phyloP scores from a whole-genome alignment of 2,329 filamentous ascomycete species.

The Hymenoscyphus salicellus region DNA sequence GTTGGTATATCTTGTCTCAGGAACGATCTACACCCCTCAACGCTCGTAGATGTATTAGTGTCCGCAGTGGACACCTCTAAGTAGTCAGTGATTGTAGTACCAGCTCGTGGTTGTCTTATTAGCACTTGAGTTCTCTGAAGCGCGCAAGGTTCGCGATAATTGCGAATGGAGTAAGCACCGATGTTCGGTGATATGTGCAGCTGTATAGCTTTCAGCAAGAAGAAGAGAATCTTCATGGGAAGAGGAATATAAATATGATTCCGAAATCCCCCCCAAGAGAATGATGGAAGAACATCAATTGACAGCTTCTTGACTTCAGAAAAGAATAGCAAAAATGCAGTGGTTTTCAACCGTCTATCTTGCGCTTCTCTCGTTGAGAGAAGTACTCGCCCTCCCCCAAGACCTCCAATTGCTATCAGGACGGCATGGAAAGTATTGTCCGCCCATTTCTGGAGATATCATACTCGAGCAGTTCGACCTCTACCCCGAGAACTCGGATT shows the following conservation, averaged over 20 bases:
- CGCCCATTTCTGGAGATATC: not conserved
- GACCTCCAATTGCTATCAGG: not conserved
- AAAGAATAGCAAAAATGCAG: not conserved
- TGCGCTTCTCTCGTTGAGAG: not conserved
- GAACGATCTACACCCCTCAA: too few relatives aligned
- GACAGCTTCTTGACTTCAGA: not conserved
- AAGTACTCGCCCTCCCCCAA: not conserved
- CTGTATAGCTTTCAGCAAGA: not conserved
- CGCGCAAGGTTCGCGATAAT: not conserved
- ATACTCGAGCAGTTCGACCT: not conserved
- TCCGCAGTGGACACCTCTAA: too few relatives aligned
- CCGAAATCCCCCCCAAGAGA: not conserved
- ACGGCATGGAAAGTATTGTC: not conserved
- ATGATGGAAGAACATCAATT: not conserved
- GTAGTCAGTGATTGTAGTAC: too few relatives aligned
- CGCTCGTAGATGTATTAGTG: too few relatives aligned
- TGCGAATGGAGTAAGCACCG: not conserved
- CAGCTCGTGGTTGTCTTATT: too few relatives aligned
- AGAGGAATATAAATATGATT: not conserved
- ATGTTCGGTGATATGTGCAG: not conserved
- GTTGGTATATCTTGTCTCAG: too few relatives aligned
- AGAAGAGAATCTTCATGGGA: not conserved
- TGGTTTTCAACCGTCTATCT: not conserved
- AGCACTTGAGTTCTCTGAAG: not conserved
- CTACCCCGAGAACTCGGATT: slow-evolving; percentile 1